A percentile compares a stretch with the other conserved stretches of the same genome.
Evolutionary conservation across 371 early-diverging fungal genomes (phyloP).

Genomic region (Phascolomyces articulosus): DNA sequence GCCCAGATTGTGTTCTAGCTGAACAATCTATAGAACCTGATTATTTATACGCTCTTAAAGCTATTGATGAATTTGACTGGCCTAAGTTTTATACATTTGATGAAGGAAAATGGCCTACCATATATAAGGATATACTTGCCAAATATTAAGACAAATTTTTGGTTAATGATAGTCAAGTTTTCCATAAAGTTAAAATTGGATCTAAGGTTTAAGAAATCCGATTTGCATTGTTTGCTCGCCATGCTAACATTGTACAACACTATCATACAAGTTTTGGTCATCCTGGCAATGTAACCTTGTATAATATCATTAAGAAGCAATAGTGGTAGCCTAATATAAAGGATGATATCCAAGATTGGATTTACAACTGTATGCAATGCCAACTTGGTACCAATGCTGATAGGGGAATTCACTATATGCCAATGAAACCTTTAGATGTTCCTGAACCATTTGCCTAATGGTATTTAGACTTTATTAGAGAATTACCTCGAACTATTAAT

Average conservation of each 20-base stretch:
- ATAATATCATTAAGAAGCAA: constrained; percentile 17
- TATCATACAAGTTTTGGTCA: constrained; percentile 23
- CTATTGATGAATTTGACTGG: constrained; percentile 3
- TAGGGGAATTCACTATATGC: background rate
- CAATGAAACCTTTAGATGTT: constrained; percentile 12
- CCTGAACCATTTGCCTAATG: constrained; percentile 17
- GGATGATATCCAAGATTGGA: too few species aligned
- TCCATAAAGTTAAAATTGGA: too few species aligned
- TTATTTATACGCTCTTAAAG: constrained; percentile 1
- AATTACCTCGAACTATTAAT: constrained; percentile 15
- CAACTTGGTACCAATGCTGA: constrained; percentile 13
- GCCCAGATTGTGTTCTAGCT: background rate
- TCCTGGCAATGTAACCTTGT: constrained; percentile 17
- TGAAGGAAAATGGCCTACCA: background rate
- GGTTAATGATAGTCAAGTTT: background rate
- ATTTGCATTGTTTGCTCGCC: constrained; percentile 2
- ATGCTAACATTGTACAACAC: constrained; percentile 17
- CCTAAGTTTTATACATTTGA: background rate
- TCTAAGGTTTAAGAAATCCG: too few species aligned
- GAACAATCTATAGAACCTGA: constrained; percentile 1
- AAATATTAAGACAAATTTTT: background rate
- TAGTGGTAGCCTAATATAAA: constrained; percentile 38
- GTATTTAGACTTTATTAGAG: constrained; percentile 31
- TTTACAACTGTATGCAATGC: constrained; percentile 23
- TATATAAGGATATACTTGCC: background rate